Percentiles rank a stretch among this genome's conserved stretches.
Conservation (phyloP, 2,329 filamentous ascomycete genomes). For the Aspergillus quadrilineatus region DNA sequence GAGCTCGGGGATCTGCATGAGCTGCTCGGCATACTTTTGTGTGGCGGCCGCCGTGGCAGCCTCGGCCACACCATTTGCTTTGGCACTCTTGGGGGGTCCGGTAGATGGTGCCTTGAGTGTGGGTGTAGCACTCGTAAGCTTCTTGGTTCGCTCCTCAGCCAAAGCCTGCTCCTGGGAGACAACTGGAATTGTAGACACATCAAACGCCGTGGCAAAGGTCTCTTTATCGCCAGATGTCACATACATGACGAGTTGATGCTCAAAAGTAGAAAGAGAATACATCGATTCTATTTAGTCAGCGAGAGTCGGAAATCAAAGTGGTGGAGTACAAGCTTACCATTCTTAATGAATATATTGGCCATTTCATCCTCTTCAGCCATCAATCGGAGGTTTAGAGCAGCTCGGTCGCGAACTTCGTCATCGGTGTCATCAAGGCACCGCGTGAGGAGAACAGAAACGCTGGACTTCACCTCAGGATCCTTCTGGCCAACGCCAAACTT, state of each 20-base stretch:
- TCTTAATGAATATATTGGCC: constrained; percentile 86
- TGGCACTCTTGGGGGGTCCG: constrained; percentile 67
- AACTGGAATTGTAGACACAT: constrained; percentile 84
- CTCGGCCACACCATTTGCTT: constrained; percentile 67
- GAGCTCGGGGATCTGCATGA: constrained; percentile 87
- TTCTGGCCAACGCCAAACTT: constrained; percentile 98
- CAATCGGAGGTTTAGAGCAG: constrained; percentile 84
- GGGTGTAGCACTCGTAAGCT: constrained; percentile 87
- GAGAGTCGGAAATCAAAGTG: not conserved
- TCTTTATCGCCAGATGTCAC: constrained; percentile 88
- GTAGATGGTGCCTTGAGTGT: constrained; percentile 90
- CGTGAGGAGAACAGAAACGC: constrained; percentile 86
- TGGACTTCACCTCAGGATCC: constrained; percentile 94
- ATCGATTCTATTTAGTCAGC: constrained; percentile 68
- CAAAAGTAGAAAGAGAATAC: constrained; percentile 91
- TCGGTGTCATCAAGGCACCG: constrained; percentile 95
- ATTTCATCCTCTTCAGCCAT: constrained; percentile 91
- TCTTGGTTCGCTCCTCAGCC: constrained; percentile 94
- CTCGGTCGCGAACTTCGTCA: constrained; percentile 94
- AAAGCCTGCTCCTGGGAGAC: constrained; percentile 95
- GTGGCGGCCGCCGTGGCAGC: constrained; percentile 76
- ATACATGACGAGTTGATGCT: constrained; percentile 97
- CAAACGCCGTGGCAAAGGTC: constrained; percentile 81
- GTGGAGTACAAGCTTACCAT: constrained; percentile 58
- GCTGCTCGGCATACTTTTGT: constrained; percentile 84